Evolutionary conservation across 2,329 filamentous ascomycete species (phyloP).

Genomic region (Ascochyta viciae-villosae): DNA sequence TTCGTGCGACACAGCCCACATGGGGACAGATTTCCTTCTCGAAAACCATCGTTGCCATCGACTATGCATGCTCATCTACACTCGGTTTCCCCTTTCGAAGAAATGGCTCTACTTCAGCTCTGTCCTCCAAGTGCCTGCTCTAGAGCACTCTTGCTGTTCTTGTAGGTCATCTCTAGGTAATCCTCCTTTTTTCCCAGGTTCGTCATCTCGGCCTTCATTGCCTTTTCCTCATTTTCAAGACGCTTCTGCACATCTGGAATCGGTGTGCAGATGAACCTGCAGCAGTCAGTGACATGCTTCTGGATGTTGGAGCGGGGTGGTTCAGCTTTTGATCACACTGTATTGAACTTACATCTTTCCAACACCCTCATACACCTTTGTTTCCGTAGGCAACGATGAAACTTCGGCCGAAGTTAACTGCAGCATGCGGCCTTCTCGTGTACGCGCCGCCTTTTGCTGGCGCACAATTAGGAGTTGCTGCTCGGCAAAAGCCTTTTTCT

Average conservation of each 20-base stretch:
- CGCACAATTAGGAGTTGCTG: slow-evolving; percentile 90
- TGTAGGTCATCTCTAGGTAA: slow-evolving; percentile 92
- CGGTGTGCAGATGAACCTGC: slow-evolving; percentile 86
- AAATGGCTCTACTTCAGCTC: not conserved
- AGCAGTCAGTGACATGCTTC: not conserved
- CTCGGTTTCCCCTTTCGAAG: not conserved
- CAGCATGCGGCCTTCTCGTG: slow-evolving; percentile 86
- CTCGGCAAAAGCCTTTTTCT: slow-evolving; percentile 84
- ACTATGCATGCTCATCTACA: not conserved
- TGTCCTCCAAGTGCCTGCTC: slow-evolving; percentile 77
- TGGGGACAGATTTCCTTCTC: not conserved
- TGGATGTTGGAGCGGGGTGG: slow-evolving; percentile 8
- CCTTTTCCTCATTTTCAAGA: slow-evolving; percentile 75
- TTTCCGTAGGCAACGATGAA: slow-evolving; percentile 74
- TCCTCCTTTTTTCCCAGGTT: slow-evolving; percentile 86
- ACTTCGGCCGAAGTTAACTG: slow-evolving; percentile 88
- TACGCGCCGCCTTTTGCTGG: slow-evolving; percentile 82
- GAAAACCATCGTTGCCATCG: no score
- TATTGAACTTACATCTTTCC: slow-evolving; percentile 80
- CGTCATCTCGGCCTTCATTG: slow-evolving; percentile 78
- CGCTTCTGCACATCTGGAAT: slow-evolving; percentile 76
- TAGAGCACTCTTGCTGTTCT: slow-evolving; percentile 91
- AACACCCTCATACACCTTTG: slow-evolving; percentile 89
- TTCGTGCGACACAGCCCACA: not conserved
- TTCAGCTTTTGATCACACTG: not conserved